Percentiles rank a stretch among this genome's conserved stretches.
Conservation (phyloP, 495 filamentous ascomycete species). For the Ramalina intermedia region DNA sequence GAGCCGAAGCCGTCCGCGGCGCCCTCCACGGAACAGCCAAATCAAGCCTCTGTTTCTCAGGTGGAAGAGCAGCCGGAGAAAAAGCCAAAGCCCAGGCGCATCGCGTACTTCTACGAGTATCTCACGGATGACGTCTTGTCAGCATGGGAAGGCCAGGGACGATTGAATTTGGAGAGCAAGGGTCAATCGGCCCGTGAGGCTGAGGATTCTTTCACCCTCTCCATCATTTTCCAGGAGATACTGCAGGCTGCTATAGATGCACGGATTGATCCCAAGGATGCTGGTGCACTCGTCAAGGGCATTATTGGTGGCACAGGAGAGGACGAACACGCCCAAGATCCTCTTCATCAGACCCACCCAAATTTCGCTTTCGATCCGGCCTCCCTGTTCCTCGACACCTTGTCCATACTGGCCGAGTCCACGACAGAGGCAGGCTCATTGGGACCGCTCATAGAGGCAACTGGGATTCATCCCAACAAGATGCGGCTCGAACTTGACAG, state of each 20-base stretch:
- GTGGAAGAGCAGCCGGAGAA: conserved; percentile 6
- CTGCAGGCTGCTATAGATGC: conserved; percentile 55
- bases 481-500: conserved; percentile 79
- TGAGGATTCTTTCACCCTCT: conserved; percentile 50
- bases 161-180: conserved; percentile 28
- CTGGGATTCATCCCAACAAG: conserved; percentile 51
- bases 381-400: conserved; percentile 64
- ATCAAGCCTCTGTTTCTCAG: conserved; percentile 17
- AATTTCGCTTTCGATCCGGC: conserved; percentile 39
- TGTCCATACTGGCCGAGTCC: conserved; percentile 62
- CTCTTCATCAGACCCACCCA: conserved; percentile 16
- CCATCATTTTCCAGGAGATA: conserved; percentile 72
- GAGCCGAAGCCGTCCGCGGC: conserved; percentile 11
- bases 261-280: conserved; percentile 48
- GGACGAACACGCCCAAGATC: conserved; percentile 32
- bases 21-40: conserved; percentile 15
- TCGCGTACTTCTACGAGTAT: conserved; percentile 41
- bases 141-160: conserved; percentile 36
- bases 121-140: conserved; percentile 34
- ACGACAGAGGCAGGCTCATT: conserved; percentile 38
- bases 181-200: conserved; percentile 41
- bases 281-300: conserved; percentile 57
- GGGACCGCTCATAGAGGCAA: conserved; percentile 46
- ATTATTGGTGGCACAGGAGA: conserved; percentile 33
- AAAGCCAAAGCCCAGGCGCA: conserved; percentile 9